A percentile compares a stretch with the other conserved stretches of the same genome.
Conservation (phyloP, 2,329 filamentous ascomycete species). For the Talaromyces sp. region DNA sequence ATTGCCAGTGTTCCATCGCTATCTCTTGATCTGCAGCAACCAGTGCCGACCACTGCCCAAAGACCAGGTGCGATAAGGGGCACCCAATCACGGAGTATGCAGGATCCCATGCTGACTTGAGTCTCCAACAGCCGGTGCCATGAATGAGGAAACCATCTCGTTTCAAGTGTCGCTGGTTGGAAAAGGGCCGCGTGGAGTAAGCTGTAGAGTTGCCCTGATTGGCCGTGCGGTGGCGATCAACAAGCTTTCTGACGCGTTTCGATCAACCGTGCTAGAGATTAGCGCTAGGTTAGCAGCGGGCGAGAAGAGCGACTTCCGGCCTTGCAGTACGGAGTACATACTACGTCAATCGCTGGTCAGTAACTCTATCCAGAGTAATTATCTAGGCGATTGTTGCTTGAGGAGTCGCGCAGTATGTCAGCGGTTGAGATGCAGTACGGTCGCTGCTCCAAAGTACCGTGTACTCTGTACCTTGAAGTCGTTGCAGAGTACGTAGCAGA, state of each 20-base stretch:
- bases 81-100: background rate
- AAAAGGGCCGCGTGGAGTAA: background rate
- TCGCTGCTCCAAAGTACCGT: background rate
- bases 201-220: background rate
- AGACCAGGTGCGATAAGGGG: background rate
- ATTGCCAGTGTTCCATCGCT: background rate
- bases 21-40: background rate
- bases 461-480: background rate
- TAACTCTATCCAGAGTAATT: background rate
- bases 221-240: background rate
- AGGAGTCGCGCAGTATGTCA: background rate
- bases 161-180: background rate
- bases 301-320: background rate
- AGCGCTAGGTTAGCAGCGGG: background rate
- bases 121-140: background rate
- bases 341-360: no score
- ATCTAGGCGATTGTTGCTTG: background rate
- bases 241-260: background rate
- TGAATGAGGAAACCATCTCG: background rate
- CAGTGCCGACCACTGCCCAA: background rate
- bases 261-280: background rate
- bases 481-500: background rate
- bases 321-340: background rate
- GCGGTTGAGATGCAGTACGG: no score
- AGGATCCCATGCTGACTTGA: background rate